Percentiles rank a stretch among this genome's conserved stretches.
Conservation (phyloP, 257 asterid genomes). For the Petunia axillaris region DNA sequence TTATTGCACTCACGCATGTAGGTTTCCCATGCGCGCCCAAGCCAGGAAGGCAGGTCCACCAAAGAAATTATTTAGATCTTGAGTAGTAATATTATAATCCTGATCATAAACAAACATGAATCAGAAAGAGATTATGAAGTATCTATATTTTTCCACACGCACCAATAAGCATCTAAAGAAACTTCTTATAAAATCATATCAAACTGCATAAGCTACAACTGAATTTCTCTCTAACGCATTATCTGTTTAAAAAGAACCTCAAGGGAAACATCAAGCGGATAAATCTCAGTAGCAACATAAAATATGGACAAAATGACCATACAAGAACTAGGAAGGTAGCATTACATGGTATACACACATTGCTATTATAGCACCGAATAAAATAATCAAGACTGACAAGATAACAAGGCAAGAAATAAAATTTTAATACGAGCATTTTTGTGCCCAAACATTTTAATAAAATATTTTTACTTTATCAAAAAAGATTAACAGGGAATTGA, state of each 20-base stretch:
- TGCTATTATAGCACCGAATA: slow-evolving; percentile 15
- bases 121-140: neutral
- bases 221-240: slow-evolving; percentile 19
- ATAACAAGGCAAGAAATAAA: neutral
- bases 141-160: neutral
- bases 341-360: neutral
- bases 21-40: slow-evolving; percentile 99
- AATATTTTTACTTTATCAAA: too few species aligned
- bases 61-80: slow-evolving; percentile 74
- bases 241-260: slow-evolving; percentile 1
- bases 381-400: neutral
- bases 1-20: slow-evolving; percentile 65
- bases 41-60: slow-evolving; percentile 99
- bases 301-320: neutral
- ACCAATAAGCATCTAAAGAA: neutral
- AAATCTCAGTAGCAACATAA: neutral
- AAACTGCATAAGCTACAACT: neutral
- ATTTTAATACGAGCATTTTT: too few species aligned
- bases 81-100: slow-evolving; percentile 71
- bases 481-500: neutral
- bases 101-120: slow-evolving; percentile 39
- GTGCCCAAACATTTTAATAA: too few species aligned
- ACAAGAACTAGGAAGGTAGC: neutral
- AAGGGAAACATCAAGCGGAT: slow-evolving; percentile 25
- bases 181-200: slow-evolving; percentile 2